Evolutionary conservation across 768 basidiomycete genomes (phyloP).

Genomic region (Amanita thiersii): DNA sequence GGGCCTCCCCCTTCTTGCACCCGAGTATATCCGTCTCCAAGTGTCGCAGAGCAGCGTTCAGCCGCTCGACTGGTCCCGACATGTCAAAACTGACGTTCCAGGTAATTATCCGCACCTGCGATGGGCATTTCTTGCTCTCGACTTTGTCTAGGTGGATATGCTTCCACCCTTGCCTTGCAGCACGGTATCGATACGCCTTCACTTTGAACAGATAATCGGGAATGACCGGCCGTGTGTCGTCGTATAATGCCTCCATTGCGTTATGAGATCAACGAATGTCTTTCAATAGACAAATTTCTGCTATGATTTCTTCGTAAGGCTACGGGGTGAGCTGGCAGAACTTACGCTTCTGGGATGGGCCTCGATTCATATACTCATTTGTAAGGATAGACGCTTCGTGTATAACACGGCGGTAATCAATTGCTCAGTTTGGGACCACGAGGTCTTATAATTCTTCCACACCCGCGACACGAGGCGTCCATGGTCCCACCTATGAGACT

Average conservation of each 20-base stretch:
- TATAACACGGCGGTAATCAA: too few relatives aligned
- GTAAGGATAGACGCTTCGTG: too few relatives aligned
- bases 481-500: neutral
- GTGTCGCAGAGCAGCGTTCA: constrained; percentile 41
- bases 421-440: too few relatives aligned
- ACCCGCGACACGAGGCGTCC: constrained; percentile 4
- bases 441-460: neutral
- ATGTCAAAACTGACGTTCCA: constrained; percentile 63
- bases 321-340: too few relatives aligned
- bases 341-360: too few relatives aligned
- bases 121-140: constrained; percentile 29
- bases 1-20: constrained; percentile 36
- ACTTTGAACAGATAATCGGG: constrained; percentile 22
- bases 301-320: too few relatives aligned
- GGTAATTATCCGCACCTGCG: constrained; percentile 46
- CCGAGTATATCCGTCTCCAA: constrained; percentile 45
- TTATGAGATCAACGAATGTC: too few relatives aligned
- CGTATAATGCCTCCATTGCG: too few relatives aligned
- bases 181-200: constrained; percentile 32
- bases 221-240: constrained; percentile 12
- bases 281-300: too few relatives aligned
- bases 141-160: constrained; percentile 25
- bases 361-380: too few relatives aligned
- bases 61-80: constrained; percentile 30
- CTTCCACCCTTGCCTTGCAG: constrained; percentile 35